Percentiles rank a stretch among this genome's conserved stretches.
phyloP scores from a whole-genome alignment of 2,329 filamentous ascomycete genomes.

The Piedraia hortae region DNA sequence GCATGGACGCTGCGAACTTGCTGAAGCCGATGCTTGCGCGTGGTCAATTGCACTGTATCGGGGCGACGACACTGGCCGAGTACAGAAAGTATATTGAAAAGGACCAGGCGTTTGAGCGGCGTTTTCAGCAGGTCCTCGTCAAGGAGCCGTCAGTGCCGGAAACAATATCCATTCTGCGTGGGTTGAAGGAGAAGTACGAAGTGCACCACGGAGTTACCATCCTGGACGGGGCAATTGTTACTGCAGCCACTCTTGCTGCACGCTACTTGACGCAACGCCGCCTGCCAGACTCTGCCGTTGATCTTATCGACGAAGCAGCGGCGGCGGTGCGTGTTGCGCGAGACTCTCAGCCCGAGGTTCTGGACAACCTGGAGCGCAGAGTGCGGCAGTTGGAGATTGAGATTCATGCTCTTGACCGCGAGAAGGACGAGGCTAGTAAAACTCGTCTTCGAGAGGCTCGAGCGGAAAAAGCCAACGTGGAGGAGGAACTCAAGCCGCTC shows the following conservation, averaged over 20 bases:
- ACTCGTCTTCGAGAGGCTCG: constrained; percentile 55
- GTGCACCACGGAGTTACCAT: constrained; percentile 96
- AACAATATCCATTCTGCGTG: constrained; percentile 92
- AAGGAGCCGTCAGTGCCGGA: constrained; percentile 76
- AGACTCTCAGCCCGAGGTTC: constrained; percentile 85
- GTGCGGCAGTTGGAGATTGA: constrained; percentile 85
- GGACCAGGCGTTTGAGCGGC: constrained; percentile 87
- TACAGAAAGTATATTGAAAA: constrained; percentile 99
- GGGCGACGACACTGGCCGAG: constrained; percentile 79
- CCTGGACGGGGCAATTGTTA: constrained; percentile 73
- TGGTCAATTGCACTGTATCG: constrained; percentile 91
- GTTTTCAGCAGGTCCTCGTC: constrained; percentile 93
- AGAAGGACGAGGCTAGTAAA: constrained; percentile 83
- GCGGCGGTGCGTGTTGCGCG: constrained; percentile 87
- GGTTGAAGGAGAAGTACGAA: constrained; percentile 92
- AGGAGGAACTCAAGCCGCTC: constrained; percentile 74
- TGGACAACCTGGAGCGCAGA: constrained; percentile 80
- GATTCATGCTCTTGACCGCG: constrained; percentile 78
- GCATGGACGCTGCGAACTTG: constrained; percentile 95
- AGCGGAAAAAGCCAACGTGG: constrained; percentile 76
- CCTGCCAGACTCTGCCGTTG: constrained; percentile 86
- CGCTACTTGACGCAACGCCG: constrained; percentile 77
- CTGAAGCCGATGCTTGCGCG: constrained; percentile 95
- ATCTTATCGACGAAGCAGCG: constrained; percentile 85
- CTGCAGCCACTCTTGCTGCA: constrained; percentile 70